Evolutionary conservation across 1,284 basidiomycete genomes (phyloP).

Genomic region (Athelia psychrophila): DNA sequence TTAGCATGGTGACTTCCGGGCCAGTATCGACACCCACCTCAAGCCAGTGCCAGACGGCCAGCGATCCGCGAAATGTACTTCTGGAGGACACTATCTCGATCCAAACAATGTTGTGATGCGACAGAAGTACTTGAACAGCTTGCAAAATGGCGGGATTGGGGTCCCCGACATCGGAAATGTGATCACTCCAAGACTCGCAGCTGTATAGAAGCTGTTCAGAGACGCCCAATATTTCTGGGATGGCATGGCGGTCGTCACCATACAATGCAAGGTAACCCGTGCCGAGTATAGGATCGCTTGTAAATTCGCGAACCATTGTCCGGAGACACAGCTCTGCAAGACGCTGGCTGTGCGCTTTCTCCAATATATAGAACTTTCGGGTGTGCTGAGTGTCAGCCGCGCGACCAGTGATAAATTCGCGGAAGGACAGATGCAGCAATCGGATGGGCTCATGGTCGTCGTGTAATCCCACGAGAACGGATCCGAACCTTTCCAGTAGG

Average conservation of each 20-base stretch:
- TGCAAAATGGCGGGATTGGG: neutral
- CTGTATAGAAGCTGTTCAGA: slow-evolving; percentile 6
- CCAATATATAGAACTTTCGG: slow-evolving; percentile 1
- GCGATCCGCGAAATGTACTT: neutral
- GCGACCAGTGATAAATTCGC: slow-evolving; percentile 15
- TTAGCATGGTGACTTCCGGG: too few relatives aligned
- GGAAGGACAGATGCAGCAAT: slow-evolving; percentile 15
- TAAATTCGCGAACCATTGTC: neutral
- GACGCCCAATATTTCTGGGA: neutral
- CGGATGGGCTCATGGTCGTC: slow-evolving; percentile 5
- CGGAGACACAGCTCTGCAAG: slow-evolving; percentile 5
- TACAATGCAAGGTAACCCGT: slow-evolving; percentile 4
- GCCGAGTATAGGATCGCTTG: neutral
- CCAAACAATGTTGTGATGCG: neutral
- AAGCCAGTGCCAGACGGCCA: neutral
- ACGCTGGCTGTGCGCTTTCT: slow-evolving; percentile 6
- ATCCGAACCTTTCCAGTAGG: slow-evolving; percentile 7
- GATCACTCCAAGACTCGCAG: slow-evolving; percentile 6
- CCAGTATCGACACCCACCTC: neutral
- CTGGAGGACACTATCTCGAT: neutral
- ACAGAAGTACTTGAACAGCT: neutral
- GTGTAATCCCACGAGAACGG: slow-evolving; percentile 6
- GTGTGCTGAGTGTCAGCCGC: neutral
- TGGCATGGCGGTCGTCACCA: neutral
- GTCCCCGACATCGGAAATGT: slow-evolving; percentile 1